Evolutionary conservation across 225 moss, liverwort and hornwort species (phyloP).

Genomic region (Marchantia polymorpha): DNA sequence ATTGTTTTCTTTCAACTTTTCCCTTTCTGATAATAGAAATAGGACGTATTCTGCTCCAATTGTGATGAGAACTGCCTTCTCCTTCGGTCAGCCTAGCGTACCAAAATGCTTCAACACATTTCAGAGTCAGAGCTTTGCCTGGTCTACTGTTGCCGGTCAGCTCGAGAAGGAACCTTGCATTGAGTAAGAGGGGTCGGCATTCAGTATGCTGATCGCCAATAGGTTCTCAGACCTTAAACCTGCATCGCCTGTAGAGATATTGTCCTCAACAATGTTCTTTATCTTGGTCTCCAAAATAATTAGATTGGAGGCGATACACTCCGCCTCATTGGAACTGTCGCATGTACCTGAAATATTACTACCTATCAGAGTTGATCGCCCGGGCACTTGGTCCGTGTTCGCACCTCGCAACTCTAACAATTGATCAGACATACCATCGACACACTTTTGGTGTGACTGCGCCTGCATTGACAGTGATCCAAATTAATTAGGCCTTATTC

Average conservation of each 20-base stretch:
- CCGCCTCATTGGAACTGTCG: not conserved
- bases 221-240: conserved; percentile 7
- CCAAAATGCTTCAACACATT: conserved; percentile 6
- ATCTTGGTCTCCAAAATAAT: conserved; percentile 16
- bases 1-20: conserved; percentile 3
- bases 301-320: conserved; percentile 12
- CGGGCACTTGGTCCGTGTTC: not conserved
- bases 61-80: conserved; percentile 1
- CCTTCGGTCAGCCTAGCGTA: not conserved
- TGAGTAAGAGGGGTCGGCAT: not conserved
- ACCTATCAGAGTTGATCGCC: conserved; percentile 19
- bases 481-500: not conserved
- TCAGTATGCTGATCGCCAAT: not conserved
- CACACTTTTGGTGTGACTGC: conserved; percentile 11
- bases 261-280: conserved; percentile 6
- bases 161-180: conserved; percentile 1
- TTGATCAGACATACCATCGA: conserved; percentile 10
- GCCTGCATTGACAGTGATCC: not conserved
- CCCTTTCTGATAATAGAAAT: not conserved
- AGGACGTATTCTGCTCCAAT: not conserved
- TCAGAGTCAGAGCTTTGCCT: not conserved
- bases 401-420: conserved; percentile 24
- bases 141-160: not conserved
- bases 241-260: conserved; percentile 5
- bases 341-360: conserved; percentile 9